Evolutionary conservation across 2,329 filamentous ascomycete genomes (phyloP), one percentile per base, ranked within the genome.

Genomic region (Dendryphion nanum): DNA sequence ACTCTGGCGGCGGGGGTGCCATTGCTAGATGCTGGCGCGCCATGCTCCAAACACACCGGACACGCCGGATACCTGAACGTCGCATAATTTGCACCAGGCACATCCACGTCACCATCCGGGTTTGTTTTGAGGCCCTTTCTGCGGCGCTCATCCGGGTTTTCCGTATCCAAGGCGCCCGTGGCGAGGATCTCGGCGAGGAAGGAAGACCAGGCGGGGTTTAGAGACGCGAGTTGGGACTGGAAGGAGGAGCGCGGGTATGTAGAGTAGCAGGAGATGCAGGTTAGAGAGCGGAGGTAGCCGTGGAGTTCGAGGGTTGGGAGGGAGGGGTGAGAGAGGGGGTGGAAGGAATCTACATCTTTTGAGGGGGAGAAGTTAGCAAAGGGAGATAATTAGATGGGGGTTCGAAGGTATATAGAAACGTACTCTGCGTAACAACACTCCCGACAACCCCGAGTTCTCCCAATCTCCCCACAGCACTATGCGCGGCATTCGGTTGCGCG

Each of bases 31-130:
- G 7, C 21, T n/a, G 7, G 7, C n/a, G 7, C 21, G 7, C 21
- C 21, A 12, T 75, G 73, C 17, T 74, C 69, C 30, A 95, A 69
- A 63, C 93, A 97, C 32, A 72, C 79, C 1, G 89, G 89, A 65
- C 93, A 97, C 1, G 91, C 78, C 0, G 93, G 93, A 55, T 97
- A 97, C 50, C 89, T 76, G 60, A 97, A 97, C 0, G 85, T 91
- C 12, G 81, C 85, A 63, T 97, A 97, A 1, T 89, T 86, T 2
- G 89, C 89, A 35, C 84, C 81, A 0, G 89, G 88, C 15, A 97
- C 68, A 57, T 97, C 90, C 18, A 96, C 88, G 58, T 98, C 93
- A 34, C 93, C 93, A 57, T 98, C 93, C 0, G 93, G 90, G 53
- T 97, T 97, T 21, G 88, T 82, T 61, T 83, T 86, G 45, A 96